Percentiles rank a stretch among this genome's conserved stretches.
These are phyloP conservation scores for Anthracocystis walkeri DNA, from an alignment of 1,284 basidiomycete species.

Conservation along the genomic window DNA sequence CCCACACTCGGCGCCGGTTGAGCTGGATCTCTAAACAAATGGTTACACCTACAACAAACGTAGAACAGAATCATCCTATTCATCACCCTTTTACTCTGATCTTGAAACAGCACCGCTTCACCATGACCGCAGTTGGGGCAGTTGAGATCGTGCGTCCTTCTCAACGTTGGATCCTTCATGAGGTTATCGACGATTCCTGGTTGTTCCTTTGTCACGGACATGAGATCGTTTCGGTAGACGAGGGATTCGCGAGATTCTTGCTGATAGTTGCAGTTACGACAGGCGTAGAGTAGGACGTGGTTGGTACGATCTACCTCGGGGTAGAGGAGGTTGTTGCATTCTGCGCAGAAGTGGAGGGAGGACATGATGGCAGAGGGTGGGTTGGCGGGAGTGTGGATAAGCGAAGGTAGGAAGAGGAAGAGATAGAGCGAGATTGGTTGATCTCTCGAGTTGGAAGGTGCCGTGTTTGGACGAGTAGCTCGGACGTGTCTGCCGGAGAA, in stretches of 20 bases:
- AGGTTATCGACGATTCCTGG: conserved; percentile 90
- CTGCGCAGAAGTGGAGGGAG: conserved; percentile 66
- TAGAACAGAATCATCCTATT: conserved; percentile 69
- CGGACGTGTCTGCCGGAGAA: no score
- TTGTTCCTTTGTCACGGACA: conserved; percentile 93
- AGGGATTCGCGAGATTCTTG: conserved; percentile 87
- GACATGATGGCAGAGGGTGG: conserved; percentile 45
- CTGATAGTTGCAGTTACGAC: conserved; percentile 89
- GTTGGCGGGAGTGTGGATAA: neutral
- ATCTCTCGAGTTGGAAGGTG: neutral
- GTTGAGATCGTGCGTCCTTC: conserved; percentile 59
- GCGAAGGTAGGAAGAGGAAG: neutral
- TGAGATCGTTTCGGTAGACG: conserved; percentile 92
- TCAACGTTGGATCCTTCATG: conserved; percentile 87
- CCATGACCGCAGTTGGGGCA: conserved; percentile 64
- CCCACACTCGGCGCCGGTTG: conserved; percentile 33
- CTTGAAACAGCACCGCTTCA: conserved; percentile 67
- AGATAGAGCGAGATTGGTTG: neutral
- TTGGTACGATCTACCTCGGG: conserved; percentile 83
- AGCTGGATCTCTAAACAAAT: conserved; percentile 59
- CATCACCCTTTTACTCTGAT: conserved; percentile 66
- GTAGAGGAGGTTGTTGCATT: conserved; percentile 87
- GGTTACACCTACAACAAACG: conserved; percentile 64
- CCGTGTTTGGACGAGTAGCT: no score
- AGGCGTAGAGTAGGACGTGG: conserved; percentile 88